phyloP scores from a whole-genome alignment of 192 early-diverging fungal genomes.

The Lobosporangium transversale region DNA sequence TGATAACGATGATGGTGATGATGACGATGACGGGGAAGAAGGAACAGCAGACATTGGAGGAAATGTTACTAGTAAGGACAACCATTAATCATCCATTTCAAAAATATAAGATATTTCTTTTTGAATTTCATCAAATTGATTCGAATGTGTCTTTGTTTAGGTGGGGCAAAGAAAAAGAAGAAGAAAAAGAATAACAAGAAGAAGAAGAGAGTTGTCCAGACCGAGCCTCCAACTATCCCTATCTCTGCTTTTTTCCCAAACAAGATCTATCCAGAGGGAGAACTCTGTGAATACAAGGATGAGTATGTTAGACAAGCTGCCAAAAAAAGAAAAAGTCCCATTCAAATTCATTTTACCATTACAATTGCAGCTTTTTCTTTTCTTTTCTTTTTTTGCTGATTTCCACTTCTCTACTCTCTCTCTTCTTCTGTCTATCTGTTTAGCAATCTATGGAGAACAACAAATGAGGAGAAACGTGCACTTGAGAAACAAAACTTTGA shows the following conservation, averaged over 20 bases:
- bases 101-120: not conserved
- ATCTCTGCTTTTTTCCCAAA: slow-evolving; percentile 84
- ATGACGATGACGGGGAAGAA: slow-evolving; percentile 25
- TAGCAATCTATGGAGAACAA: slow-evolving; percentile 89
- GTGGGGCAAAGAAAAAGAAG: slow-evolving; percentile 34
- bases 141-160: slow-evolving; percentile 8
- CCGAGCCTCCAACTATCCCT: slow-evolving; percentile 74
- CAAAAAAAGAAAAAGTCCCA: too few relatives aligned
- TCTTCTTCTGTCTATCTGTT: not conserved
- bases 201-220: slow-evolving; percentile 58
- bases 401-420: not conserved
- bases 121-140: not conserved
- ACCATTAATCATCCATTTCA: not conserved
- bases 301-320: too few relatives aligned
- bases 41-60: not conserved
- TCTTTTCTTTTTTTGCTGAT: not conserved
- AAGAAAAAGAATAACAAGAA: slow-evolving; percentile 53
- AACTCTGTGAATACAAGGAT: slow-evolving; percentile 86
- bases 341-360: too few relatives aligned
- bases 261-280: slow-evolving; percentile 82
- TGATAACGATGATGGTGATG: slow-evolving; percentile 17
- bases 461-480: slow-evolving; percentile 91
- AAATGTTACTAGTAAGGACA: slow-evolving; percentile 5
- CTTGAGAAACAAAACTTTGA: slow-evolving; percentile 78
- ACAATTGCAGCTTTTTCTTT: not conserved